These are phyloP conservation scores for Paecilomyces niveus DNA, from an alignment of 2,329 filamentous ascomycete species.

Conservation along the genomic window DNA sequence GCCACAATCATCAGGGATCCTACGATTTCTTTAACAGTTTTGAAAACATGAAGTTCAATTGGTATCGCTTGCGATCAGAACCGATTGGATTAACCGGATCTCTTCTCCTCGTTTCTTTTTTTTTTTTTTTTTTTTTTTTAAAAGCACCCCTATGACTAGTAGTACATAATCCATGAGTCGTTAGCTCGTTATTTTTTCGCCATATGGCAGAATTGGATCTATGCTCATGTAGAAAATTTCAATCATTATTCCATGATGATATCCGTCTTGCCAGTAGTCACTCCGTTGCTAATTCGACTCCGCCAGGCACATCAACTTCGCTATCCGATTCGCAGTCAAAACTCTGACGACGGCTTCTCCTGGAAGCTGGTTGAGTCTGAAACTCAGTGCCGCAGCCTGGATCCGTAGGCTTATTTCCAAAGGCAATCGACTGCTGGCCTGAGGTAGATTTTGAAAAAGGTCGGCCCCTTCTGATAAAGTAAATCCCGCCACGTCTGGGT, in stretches of 20 bases:
- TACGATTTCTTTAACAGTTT: background rate
- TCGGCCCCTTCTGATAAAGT: background rate
- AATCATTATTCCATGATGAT: background rate
- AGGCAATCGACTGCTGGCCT: background rate
- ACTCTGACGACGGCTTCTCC: background rate
- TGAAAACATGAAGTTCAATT: background rate
- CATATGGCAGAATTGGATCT: background rate
- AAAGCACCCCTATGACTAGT: background rate
- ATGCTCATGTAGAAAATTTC: background rate
- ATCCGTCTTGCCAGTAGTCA: background rate
- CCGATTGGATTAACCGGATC: background rate
- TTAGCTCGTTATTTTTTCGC: background rate
- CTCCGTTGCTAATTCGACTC: background rate
- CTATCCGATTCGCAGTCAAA: constrained; percentile 13
- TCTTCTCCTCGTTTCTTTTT: too few species aligned
- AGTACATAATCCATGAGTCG: background rate
- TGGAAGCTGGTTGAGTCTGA: background rate
- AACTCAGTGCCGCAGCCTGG: background rate
- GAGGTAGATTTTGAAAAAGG: background rate
- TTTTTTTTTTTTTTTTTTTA: too few species aligned
- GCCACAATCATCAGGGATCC: too few species aligned
- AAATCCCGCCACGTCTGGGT: background rate
- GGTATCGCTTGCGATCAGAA: background rate
- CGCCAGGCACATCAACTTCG: background rate
- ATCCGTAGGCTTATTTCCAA: background rate